Conservation (phyloP, 805 yeast genomes). For the Starmerella stellata region DNA sequence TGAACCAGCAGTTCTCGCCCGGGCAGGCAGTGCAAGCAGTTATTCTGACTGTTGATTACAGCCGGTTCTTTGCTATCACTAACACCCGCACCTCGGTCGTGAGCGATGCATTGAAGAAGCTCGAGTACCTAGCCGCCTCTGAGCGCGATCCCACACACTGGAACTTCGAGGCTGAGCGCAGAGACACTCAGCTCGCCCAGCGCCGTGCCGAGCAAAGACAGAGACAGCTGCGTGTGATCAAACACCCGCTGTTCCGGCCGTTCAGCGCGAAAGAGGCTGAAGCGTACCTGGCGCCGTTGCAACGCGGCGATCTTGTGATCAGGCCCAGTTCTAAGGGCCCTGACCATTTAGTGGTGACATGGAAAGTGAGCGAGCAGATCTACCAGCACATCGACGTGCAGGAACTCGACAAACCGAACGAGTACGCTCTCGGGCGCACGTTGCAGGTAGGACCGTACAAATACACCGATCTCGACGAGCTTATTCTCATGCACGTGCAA, state of each 20-base stretch:
- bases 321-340: slow-evolving; percentile 86
- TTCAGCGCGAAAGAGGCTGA: slow-evolving; percentile 80
- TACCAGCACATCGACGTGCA: slow-evolving; percentile 81
- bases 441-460: slow-evolving; percentile 48
- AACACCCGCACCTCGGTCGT: slow-evolving; percentile 54
- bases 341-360: slow-evolving; percentile 77
- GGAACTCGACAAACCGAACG: slow-evolving; percentile 53
- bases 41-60: slow-evolving; percentile 51
- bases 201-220: slow-evolving; percentile 51
- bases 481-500: slow-evolving; percentile 71
- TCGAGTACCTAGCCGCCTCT: slow-evolving; percentile 18
- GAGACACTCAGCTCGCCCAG: slow-evolving; percentile 49
- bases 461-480: slow-evolving; percentile 82
- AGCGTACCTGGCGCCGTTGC: slow-evolving; percentile 70
- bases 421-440: slow-evolving; percentile 38
- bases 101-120: slow-evolving; percentile 28
- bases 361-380: slow-evolving; percentile 84
- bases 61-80: slow-evolving; percentile 53
- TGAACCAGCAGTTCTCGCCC: slow-evolving; percentile 18
- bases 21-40: slow-evolving; percentile 84
- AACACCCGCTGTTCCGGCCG: slow-evolving; percentile 78
- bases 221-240: slow-evolving; percentile 58
- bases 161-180: slow-evolving; percentile 48
- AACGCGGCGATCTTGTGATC: slow-evolving; percentile 81
- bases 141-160: slow-evolving; percentile 47